These are phyloP conservation scores for Globisporangium perplexum DNA, from an alignment of 352 stramenopile species.

Conservation along the genomic window DNA sequence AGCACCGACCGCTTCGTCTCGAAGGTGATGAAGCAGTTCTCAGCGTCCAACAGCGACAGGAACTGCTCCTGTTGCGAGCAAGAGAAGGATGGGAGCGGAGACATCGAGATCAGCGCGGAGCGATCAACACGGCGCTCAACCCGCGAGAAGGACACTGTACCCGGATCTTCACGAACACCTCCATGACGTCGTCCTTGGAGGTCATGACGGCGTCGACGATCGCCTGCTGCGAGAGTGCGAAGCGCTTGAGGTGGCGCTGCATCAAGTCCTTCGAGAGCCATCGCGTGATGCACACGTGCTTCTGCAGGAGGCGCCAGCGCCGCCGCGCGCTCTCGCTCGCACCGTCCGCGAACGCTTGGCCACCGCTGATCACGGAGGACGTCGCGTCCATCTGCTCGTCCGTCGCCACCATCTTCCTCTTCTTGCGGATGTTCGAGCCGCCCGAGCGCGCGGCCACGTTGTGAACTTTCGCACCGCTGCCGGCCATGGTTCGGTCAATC, in stretches of 20 bases:
- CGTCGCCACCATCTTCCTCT: conserved; percentile 9
- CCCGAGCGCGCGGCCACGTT: conserved; percentile 4
- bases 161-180: conserved; percentile 47
- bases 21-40: conserved; percentile 59
- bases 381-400: background rate
- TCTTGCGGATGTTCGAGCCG: conserved; percentile 8
- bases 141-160: conserved; percentile 2
- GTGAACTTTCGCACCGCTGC: conserved; percentile 13
- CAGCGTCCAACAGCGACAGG: conserved; percentile 49
- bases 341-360: conserved; percentile 4
- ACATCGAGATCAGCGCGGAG: background rate
- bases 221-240: conserved; percentile 40
- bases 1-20: conserved; percentile 43
- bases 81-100: background rate
- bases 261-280: conserved; percentile 52
- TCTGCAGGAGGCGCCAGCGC: conserved; percentile 53
- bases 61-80: conserved; percentile 31
- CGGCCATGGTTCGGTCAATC: background rate
- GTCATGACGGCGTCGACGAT: conserved; percentile 42
- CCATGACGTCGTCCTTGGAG: conserved; percentile 39
- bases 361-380: background rate
- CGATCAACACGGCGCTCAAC: no score
- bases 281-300: conserved; percentile 57
- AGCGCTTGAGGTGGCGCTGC: conserved; percentile 39
- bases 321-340: conserved; percentile 28